phyloP scores from a whole-genome alignment of 805 yeast genomes.

The Lipomyces japonicus region DNA sequence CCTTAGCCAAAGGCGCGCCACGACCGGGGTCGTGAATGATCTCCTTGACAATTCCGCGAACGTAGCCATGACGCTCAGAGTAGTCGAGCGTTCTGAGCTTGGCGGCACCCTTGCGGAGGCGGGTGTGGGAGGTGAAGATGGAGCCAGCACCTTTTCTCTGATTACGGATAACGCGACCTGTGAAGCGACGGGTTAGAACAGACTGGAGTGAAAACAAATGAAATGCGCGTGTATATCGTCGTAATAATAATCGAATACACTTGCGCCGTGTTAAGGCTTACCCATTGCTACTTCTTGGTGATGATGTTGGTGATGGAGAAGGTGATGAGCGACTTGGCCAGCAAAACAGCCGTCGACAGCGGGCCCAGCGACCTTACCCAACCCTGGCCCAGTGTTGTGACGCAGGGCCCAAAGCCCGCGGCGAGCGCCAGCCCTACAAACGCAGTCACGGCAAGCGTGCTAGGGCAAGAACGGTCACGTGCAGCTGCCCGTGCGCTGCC shows the following conservation, averaged over 20 bases:
- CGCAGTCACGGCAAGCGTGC: no score
- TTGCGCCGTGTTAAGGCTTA: neutral
- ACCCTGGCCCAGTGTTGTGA: neutral
- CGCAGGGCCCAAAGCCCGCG: no score
- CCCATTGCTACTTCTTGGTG: neutral
- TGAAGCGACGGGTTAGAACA: neutral
- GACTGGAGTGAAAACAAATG: neutral
- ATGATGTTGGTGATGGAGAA: neutral
- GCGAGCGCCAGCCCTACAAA: no score
- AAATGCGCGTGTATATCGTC: neutral
- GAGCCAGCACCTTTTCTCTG: constrained; percentile 99
- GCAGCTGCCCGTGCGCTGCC: neutral
- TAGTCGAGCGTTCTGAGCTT: constrained; percentile 98
- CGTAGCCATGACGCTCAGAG: constrained; percentile 99
- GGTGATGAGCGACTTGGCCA: neutral
- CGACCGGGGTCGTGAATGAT: constrained; percentile 99
- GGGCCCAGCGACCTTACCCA: neutral
- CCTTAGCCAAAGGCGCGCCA: constrained; percentile 99
- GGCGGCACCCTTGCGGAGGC: constrained; percentile 99
- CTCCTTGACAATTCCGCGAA: constrained; percentile 98
- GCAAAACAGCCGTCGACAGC: neutral
- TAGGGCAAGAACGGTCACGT: no score
- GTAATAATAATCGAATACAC: neutral
- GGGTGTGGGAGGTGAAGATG: constrained; percentile 99
- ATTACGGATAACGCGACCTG: constrained; percentile 99